Evolutionary conservation across 2,329 filamentous ascomycete genomes (phyloP), one percentile per base, ranked within the genome.

Genomic region (Colletotrichum musicola): DNA sequence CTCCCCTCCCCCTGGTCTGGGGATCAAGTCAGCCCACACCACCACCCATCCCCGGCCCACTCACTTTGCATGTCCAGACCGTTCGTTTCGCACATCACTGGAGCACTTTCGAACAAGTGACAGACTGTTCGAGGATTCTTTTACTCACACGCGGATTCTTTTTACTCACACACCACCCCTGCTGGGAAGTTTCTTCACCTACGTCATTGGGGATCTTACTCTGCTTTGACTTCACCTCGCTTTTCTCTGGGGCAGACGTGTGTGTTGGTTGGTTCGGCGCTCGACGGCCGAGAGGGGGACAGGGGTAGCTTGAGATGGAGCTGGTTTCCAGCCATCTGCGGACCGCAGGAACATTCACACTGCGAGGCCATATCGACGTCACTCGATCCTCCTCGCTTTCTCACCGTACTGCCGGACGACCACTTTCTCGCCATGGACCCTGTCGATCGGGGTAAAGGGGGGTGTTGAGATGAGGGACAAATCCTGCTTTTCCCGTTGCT

Each of bases 211-310:
- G 6, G 50, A n/a, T 18, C 56, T 12, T 10, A 25, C 22, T 63
- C 61, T 64, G 62, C 62, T 64, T 64, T 59, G 62, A 64, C 62
- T 64, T n/a, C 22, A 42, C n/a, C 59, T 42, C 58, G 35, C 30
- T 30, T 44, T 13, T 25, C 5, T 38, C 25, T 14, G 5, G 22
- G 22, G 13, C 42, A 13, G 42, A 53, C 18, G 12, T 49, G 46
- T 22, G 12, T 49, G 46, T 22, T 61, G 58, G 20, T 53, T 42
- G 46, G n/a, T 12, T 22, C 30, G 30, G 30, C 30, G 30, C 30
- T 49, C 20, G 46, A 22, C 13, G 4, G n/a, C 46, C 40, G 40
- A 42, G 40, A 13, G 40, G 12, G n/a, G 46, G 46, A 49, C 46
- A 20, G 6, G n/a, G 46, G 46, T 22, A 49, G 46, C 46, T 49